phyloP scores from a whole-genome alignment of 1,284 basidiomycete species.

The Ganoderma sp. region DNA sequence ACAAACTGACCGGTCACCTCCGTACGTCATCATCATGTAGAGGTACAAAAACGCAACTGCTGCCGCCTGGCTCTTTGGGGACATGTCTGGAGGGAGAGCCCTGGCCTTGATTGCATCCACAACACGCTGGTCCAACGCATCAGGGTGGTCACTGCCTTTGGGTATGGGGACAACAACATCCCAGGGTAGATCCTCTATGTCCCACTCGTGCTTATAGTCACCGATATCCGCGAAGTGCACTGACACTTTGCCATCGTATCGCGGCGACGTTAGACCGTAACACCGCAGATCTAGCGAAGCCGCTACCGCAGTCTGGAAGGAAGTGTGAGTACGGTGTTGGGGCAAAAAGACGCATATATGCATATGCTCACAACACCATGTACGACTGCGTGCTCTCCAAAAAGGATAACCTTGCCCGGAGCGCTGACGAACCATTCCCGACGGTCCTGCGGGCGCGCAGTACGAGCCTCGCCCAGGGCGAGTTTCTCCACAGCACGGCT shows the following conservation, averaged over 20 bases:
- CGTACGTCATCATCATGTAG: constrained; percentile 81
- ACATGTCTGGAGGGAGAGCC: constrained; percentile 53
- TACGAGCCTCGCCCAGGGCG: constrained; percentile 47
- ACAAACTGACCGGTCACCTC: constrained; percentile 58
- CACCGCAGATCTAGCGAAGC: constrained; percentile 95
- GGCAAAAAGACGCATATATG: constrained; percentile 7
- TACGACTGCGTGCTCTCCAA: constrained; percentile 99
- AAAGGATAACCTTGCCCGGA: constrained; percentile 97
- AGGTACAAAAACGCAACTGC: constrained; percentile 91
- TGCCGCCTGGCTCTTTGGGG: constrained; percentile 67
- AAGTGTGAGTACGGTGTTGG: neutral
- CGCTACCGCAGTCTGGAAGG: constrained; percentile 85
- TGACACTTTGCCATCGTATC: constrained; percentile 76
- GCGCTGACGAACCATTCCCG: constrained; percentile 89
- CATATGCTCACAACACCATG: constrained; percentile 86
- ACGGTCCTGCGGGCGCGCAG: constrained; percentile 44
- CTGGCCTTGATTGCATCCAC: constrained; percentile 68
- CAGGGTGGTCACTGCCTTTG: constrained; percentile 62
- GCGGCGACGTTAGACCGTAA: constrained; percentile 84
- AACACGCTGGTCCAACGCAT: constrained; percentile 72
- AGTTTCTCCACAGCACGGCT: constrained; percentile 73
- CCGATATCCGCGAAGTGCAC: constrained; percentile 85
- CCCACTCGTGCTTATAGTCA: constrained; percentile 83
- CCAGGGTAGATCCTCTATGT: constrained; percentile 87
- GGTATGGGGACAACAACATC: constrained; percentile 63